These are phyloP conservation scores for Ceratobasidium sp. DNA, from an alignment of 1,284 basidiomycete genomes.

Conservation along the genomic window DNA sequence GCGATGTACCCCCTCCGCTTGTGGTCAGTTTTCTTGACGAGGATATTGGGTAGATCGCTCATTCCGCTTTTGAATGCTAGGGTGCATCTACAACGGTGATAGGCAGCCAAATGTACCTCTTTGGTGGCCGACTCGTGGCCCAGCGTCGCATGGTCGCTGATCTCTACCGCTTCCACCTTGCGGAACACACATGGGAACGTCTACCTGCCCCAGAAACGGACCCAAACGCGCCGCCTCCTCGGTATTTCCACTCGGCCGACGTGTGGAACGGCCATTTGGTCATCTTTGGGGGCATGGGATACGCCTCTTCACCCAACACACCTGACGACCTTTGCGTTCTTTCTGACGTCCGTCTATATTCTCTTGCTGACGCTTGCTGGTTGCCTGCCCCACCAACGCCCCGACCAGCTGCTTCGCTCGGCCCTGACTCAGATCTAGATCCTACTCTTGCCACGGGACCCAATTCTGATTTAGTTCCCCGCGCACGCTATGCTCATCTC, in stretches of 20 bases:
- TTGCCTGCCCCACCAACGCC: slow-evolving; percentile 59
- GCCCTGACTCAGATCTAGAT: slow-evolving; percentile 46
- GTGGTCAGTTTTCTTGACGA: slow-evolving; percentile 72
- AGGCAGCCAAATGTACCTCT: slow-evolving; percentile 86
- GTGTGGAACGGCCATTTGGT: slow-evolving; percentile 89
- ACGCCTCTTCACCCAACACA: slow-evolving; percentile 72
- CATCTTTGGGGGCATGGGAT: slow-evolving; percentile 93
- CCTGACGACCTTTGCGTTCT: slow-evolving; percentile 83
- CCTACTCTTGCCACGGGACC: slow-evolving; percentile 47
- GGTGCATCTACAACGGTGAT: slow-evolving; percentile 88
- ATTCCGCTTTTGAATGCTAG: slow-evolving; percentile 52
- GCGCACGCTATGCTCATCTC: slow-evolving; percentile 90
- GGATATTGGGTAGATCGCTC: slow-evolving; percentile 23
- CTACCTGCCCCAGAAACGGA: slow-evolving; percentile 75
- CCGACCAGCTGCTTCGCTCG: slow-evolving; percentile 51
- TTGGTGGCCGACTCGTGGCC: slow-evolving; percentile 88
- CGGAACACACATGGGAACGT: slow-evolving; percentile 81
- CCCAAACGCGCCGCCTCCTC: slow-evolving; percentile 69
- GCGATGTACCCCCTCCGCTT: slow-evolving; percentile 88
- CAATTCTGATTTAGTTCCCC: slow-evolving; percentile 65
- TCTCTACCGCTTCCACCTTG: slow-evolving; percentile 87
- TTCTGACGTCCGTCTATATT: slow-evolving; percentile 87
- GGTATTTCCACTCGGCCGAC: slow-evolving; percentile 94
- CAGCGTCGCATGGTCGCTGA: slow-evolving; percentile 89
- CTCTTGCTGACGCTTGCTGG: slow-evolving; percentile 79